A percentile compares a stretch with the other conserved stretches of the same genome.
Evolutionary conservation across 2,329 filamentous ascomycete species (phyloP).

Genomic region (Cercospora sp.): DNA sequence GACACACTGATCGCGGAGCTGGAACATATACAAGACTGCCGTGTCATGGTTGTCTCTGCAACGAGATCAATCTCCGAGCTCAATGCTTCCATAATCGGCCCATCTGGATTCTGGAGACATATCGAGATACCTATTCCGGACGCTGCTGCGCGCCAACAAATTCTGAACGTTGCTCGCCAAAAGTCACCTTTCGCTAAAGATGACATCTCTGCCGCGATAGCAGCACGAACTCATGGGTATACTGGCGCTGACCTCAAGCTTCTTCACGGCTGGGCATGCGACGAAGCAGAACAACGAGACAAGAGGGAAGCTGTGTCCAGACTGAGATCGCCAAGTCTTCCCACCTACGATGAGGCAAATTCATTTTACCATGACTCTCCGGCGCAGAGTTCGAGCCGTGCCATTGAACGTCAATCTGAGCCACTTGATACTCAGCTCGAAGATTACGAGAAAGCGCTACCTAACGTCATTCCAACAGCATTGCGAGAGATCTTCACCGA

Average conservation of each 20-base stretch:
- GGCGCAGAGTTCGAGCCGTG: neutral
- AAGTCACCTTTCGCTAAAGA: constrained; percentile 51
- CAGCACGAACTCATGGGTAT: constrained; percentile 80
- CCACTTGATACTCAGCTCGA: neutral
- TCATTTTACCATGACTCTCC: neutral
- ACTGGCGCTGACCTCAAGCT: constrained; percentile 74
- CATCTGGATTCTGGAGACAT: constrained; percentile 64
- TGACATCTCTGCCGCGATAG: constrained; percentile 59
- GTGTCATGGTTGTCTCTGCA: constrained; percentile 72
- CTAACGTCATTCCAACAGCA: constrained; percentile 69
- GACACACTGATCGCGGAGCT: constrained; percentile 54
- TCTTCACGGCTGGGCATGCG: constrained; percentile 55
- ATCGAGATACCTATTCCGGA: constrained; percentile 79
- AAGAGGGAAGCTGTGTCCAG: constrained; percentile 22
- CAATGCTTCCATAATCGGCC: constrained; percentile 65
- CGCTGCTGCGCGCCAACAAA: constrained; percentile 67
- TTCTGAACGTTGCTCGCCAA: constrained; percentile 63
- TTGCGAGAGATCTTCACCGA: constrained; percentile 89
- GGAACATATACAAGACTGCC: constrained; percentile 54
- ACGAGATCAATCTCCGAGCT: constrained; percentile 73
- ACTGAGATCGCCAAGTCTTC: constrained; percentile 21
- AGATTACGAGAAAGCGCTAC: constrained; percentile 13
- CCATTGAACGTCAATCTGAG: neutral
- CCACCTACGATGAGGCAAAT: constrained; percentile 18
- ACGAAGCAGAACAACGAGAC: too few relatives aligned